Evolutionary conservation across 78 protist species (phyloP), one percentile per base, ranked within the genome.

Genomic region (Cavenderia fasciculata): DNA sequence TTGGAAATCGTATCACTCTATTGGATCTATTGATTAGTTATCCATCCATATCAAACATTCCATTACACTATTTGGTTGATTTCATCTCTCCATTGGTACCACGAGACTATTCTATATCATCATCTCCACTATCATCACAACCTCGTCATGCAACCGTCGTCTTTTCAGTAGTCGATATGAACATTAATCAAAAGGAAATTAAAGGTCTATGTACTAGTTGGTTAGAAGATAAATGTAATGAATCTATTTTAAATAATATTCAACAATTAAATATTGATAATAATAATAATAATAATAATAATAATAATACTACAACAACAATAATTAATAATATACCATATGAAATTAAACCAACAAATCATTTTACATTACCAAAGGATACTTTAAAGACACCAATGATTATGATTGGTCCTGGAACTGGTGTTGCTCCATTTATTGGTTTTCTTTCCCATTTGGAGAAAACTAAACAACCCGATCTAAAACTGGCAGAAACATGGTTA

Each of bases 371-470:
- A 36, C 10, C 7, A 40, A 57, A 7, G 8, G 21, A 38, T 8
- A 46, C 25, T 16, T 44, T 18, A 7, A 16, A n/a, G 54, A 72
- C 23, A 29, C 99, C 98, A 52, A 12, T 96, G 18, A 71, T 97
- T 69, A 85, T 95, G 95, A 82, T 97, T 44, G 99, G 99, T 11
- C 98, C 99, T 1, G 99, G 99, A 47, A 97, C 99, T 1, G 99
- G 99, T 51, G 74, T 97, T 5, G 99, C 99, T 0, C 99, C 99
- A 11, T 93, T 97, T 75, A 51, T 95, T 31, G 98, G 97, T 16
- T 96, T 96, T 54, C 23, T 95, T 25, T 96, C 95, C 47, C 94
- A 87, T 33, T 23, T 61, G 4, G 85, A 57, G 40, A 63, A 61
- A 34, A 18, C 31, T 3, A 33, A 46, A 2, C 3, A 41, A 23